Evolutionary conservation across 176 grass and related monocot species (phyloP).

Genomic region (Elaeis guineensis): DNA sequence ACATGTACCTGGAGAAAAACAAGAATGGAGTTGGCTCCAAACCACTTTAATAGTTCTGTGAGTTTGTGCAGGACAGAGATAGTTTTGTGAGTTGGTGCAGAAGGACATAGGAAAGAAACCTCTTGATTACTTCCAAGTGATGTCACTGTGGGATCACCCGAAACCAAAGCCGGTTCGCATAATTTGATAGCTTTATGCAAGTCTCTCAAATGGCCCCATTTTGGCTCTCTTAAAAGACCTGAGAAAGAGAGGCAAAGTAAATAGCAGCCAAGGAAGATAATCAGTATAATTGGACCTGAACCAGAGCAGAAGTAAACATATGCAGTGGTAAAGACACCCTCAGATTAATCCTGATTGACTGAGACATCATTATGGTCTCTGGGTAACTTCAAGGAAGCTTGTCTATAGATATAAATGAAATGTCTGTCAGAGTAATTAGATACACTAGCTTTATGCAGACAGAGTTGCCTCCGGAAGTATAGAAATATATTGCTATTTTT

Average conservation of each 20-base stretch:
- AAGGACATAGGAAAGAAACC: slow-evolving; percentile 24
- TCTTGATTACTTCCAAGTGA: slow-evolving; percentile 59
- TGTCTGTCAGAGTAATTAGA: no score
- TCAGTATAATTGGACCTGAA: no score
- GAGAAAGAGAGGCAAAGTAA: background rate
- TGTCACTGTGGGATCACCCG: slow-evolving; percentile 44
- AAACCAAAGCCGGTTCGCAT: slow-evolving; percentile 48
- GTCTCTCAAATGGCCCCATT: slow-evolving; percentile 94
- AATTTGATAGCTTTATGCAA: slow-evolving; percentile 90
- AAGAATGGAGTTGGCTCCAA: slow-evolving; percentile 5
- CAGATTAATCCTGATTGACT: no score
- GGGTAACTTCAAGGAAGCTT: no score
- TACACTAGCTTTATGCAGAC: no score
- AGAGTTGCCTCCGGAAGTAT: no score
- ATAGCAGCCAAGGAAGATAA: no score
- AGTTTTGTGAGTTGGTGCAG: background rate
- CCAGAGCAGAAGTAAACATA: no score
- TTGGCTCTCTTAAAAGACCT: slow-evolving; percentile 80
- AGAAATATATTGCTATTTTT: no score
- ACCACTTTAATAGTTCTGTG: background rate
- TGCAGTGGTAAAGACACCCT: no score
- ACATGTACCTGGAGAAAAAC: slow-evolving; percentile 48
- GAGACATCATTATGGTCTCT: no score
- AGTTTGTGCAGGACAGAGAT: background rate
- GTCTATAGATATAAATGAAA: no score